Evolutionary conservation across 2,329 filamentous ascomycete genomes (phyloP).

Genomic region (Aspergillus sp.): DNA sequence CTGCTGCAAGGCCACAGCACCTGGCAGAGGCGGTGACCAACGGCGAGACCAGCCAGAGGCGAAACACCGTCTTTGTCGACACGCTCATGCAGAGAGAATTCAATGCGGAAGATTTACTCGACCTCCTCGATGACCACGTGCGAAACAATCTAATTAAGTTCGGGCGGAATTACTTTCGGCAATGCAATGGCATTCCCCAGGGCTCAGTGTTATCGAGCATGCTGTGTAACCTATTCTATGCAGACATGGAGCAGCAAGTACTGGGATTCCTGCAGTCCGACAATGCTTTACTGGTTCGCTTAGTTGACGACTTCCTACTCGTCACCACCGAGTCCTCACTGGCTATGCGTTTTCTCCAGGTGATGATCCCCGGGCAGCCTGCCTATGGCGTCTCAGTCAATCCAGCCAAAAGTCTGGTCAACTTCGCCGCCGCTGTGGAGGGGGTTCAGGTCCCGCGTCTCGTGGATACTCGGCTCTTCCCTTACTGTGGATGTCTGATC

Average conservation of each 20-base stretch:
- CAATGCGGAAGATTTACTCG: conserved; percentile 62
- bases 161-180: conserved; percentile 83
- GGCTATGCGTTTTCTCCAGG: conserved; percentile 70
- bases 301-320: conserved; percentile 92
- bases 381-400: conserved; percentile 81
- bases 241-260: conserved; percentile 72
- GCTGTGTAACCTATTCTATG: conserved; percentile 95
- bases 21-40: conserved; percentile 51
- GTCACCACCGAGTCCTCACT: conserved; percentile 71
- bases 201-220: conserved; percentile 84
- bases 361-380: conserved; percentile 77
- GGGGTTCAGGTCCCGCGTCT: conserved; percentile 56
- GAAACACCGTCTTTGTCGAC: conserved; percentile 76
- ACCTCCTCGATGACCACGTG: conserved; percentile 78
- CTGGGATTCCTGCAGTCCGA: conserved; percentile 65
- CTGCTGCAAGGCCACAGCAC: conserved; percentile 44
- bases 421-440: conserved; percentile 69
- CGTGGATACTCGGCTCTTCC: conserved; percentile 59
- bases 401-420: conserved; percentile 76
- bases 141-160: conserved; percentile 82
- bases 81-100: conserved; percentile 61
- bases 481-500: conserved; percentile 84
- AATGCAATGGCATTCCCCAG: conserved; percentile 88
- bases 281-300: conserved; percentile 72
- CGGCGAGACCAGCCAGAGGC: conserved; percentile 48